Evolutionary conservation across 352 stramenopile genomes (phyloP).

Genomic region (Phytophthora sansomeana): DNA sequence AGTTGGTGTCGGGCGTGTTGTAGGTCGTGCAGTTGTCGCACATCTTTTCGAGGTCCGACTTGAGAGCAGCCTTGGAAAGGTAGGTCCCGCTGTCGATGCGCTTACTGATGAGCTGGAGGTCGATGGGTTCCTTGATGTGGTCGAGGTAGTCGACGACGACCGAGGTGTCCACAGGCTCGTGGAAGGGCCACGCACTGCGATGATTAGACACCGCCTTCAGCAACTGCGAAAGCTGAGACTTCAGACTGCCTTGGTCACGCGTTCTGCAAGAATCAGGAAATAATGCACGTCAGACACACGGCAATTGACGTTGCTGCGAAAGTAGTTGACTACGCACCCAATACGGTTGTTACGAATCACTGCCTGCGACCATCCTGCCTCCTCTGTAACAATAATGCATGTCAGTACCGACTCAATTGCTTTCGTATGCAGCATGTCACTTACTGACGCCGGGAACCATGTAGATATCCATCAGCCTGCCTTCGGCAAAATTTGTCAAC

Average conservation of each 20-base stretch:
- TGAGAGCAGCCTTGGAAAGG: slow-evolving; percentile 91
- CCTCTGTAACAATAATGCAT: slow-evolving; percentile 52
- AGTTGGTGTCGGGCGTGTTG: slow-evolving; percentile 96
- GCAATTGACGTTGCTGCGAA: neutral
- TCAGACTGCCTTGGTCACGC: slow-evolving; percentile 83
- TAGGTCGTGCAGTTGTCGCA: slow-evolving; percentile 98
- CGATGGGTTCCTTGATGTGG: slow-evolving; percentile 96
- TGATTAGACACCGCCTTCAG: slow-evolving; percentile 94
- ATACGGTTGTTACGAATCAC: slow-evolving; percentile 89
- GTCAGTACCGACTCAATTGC: neutral
- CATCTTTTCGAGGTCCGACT: slow-evolving; percentile 96
- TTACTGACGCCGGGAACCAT: slow-evolving; percentile 89
- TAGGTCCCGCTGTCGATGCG: slow-evolving; percentile 90
- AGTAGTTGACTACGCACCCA: slow-evolving; percentile 47
- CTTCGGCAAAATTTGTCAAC: slow-evolving; percentile 77
- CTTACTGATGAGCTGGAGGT: slow-evolving; percentile 85
- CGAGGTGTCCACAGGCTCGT: slow-evolving; percentile 95
- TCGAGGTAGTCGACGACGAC: slow-evolving; percentile 98
- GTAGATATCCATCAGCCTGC: slow-evolving; percentile 88
- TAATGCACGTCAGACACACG: slow-evolving; percentile 3
- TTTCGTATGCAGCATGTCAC: slow-evolving; percentile 28
- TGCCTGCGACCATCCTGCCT: slow-evolving; percentile 86
- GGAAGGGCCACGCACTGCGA: slow-evolving; percentile 97
- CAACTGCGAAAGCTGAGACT: slow-evolving; percentile 86
- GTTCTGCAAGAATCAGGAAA: slow-evolving; percentile 42